phyloP scores from a whole-genome alignment of 2,329 filamentous ascomycete species.

The Podosphaera xanthii region DNA sequence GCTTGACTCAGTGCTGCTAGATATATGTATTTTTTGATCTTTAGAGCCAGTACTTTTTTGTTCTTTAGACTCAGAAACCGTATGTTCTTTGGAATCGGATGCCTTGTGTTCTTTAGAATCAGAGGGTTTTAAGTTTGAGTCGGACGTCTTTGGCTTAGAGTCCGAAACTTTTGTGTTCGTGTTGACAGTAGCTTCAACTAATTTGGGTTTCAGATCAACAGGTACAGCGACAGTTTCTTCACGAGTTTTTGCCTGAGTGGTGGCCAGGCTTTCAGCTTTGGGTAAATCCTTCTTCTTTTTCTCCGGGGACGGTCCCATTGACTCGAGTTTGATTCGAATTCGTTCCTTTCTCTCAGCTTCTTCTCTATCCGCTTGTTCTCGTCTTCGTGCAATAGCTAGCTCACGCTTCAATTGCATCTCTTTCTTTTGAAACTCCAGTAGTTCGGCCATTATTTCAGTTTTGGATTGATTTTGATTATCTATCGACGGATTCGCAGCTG shows the following conservation, averaged over 20 bases:
- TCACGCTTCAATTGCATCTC: constrained; percentile 53
- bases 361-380: constrained; percentile 47
- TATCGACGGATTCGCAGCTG: constrained; percentile 17
- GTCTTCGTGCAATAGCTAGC: constrained; percentile 40
- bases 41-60: not conserved
- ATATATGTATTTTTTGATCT: not conserved
- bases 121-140: constrained; percentile 1
- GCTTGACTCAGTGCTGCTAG: constrained; percentile 3
- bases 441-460: constrained; percentile 23
- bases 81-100: no score
- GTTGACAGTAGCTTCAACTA: constrained; percentile 4
- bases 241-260: constrained; percentile 15
- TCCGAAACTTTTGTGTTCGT: constrained; percentile 4
- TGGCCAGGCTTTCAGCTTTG: constrained; percentile 22
- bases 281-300: constrained; percentile 29
- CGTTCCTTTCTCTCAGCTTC: constrained; percentile 50
- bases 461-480: constrained; percentile 13
- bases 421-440: constrained; percentile 41
- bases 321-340: constrained; percentile 48
- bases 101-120: no score
- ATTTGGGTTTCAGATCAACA: constrained; percentile 1
- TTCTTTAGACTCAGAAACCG: no score
- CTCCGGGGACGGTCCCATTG: constrained; percentile 41
- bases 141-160: not conserved
- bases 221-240: constrained; percentile 5